A percentile compares a stretch with the other conserved stretches of the same genome.
phyloP scores from a whole-genome alignment of 2,329 filamentous ascomycete species.

The Chaetomiaceae sp. region DNA sequence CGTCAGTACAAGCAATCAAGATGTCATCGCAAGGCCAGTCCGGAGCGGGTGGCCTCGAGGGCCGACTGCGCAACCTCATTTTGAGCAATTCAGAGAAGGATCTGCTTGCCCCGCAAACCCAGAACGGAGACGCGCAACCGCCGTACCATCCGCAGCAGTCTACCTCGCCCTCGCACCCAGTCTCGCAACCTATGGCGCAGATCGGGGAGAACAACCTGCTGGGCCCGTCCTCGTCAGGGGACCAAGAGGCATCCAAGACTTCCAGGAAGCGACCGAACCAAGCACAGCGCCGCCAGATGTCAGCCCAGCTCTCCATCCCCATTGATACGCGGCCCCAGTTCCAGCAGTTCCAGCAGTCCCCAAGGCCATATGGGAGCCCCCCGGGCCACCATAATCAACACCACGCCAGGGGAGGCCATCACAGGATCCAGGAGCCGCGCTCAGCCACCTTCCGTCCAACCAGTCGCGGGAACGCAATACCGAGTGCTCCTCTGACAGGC shows the following conservation, averaged over 20 bases:
- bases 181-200: background rate
- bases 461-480: constrained; percentile 24
- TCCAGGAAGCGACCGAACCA: constrained; percentile 54
- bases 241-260: constrained; percentile 23
- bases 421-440: constrained; percentile 30
- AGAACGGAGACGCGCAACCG: background rate
- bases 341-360: constrained; percentile 27
- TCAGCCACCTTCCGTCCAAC: constrained; percentile 31
- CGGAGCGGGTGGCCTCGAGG: constrained; percentile 39
- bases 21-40: background rate
- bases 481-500: constrained; percentile 15
- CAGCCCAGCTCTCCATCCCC: constrained; percentile 52
- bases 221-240: background rate
- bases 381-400: constrained; percentile 30
- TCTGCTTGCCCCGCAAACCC: background rate
- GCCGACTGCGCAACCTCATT: constrained; percentile 55
- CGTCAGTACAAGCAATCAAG: too few species aligned
- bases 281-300: constrained; percentile 59
- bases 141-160: background rate
- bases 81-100: constrained; percentile 40
- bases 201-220: constrained; percentile 12
- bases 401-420: constrained; percentile 20
- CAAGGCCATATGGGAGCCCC: constrained; percentile 30
- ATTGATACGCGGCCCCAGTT: constrained; percentile 43
- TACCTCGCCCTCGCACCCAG: too few species aligned